A percentile compares a stretch with the other conserved stretches of the same genome.
Evolutionary conservation across 805 yeast species (phyloP).

Genomic region (Candida ortonii): DNA sequence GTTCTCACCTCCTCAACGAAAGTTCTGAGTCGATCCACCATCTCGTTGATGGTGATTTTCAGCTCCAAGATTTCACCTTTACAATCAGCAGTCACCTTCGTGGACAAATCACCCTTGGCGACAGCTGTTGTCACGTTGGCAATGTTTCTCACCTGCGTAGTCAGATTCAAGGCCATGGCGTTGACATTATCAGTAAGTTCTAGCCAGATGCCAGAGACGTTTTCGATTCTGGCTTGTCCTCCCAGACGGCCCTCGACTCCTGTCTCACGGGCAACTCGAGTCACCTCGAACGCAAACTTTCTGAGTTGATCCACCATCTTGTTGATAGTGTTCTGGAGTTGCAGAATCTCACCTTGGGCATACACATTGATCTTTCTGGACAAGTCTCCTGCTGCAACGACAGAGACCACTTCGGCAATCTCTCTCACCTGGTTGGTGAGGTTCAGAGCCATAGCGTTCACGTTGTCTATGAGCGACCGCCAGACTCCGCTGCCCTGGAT

Average conservation of each 20-base stretch:
- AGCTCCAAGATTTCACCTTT: constrained; percentile 76
- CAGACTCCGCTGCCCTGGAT: constrained; percentile 86
- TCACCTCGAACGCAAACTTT: constrained; percentile 81
- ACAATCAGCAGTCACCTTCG: constrained; percentile 83
- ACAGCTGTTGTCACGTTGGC: constrained; percentile 88
- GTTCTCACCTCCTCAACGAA: constrained; percentile 82
- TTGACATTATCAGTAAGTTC: constrained; percentile 83
- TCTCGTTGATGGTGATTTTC: constrained; percentile 77
- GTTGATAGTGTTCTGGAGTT: constrained; percentile 81
- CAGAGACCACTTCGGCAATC: constrained; percentile 85
- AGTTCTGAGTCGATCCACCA: constrained; percentile 84
- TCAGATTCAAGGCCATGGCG: constrained; percentile 85
- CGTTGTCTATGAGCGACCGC: constrained; percentile 80
- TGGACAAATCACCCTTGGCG: constrained; percentile 77
- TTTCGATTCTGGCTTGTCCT: constrained; percentile 79
- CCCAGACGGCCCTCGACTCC: constrained; percentile 89
- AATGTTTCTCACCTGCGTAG: constrained; percentile 84
- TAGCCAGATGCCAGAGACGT: constrained; percentile 85
- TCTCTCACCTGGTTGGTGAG: constrained; percentile 85
- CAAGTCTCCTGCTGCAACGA: constrained; percentile 84
- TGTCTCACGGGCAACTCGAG: constrained; percentile 83
- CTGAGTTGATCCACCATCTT: constrained; percentile 86
- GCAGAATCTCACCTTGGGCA: constrained; percentile 87
- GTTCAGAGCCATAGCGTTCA: constrained; percentile 84
- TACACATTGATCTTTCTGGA: constrained; percentile 82